Conservation (phyloP, 2,329 filamentous ascomycete species). For the Pestalotiopsis sp. region DNA sequence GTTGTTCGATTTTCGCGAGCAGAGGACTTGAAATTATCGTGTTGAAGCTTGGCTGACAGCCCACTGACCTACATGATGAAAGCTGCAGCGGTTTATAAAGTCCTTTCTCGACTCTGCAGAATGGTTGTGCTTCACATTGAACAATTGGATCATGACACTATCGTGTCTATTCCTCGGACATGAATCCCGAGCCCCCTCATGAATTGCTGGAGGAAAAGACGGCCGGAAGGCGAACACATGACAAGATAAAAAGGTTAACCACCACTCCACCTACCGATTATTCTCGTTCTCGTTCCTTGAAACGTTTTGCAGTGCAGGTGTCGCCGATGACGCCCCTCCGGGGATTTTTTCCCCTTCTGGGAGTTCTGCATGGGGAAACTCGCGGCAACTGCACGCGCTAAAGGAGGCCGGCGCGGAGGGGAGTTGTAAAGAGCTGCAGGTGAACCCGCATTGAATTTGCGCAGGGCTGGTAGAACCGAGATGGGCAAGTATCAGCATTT, state of each 20-base stretch:
- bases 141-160: not conserved
- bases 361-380: not conserved
- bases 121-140: not conserved
- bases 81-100: not conserved
- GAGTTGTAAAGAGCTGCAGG: not conserved
- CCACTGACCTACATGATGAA: not conserved
- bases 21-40: not conserved
- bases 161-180: not conserved
- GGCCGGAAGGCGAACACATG: not conserved
- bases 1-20: not conserved
- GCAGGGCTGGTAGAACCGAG: not conserved
- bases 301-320: not conserved
- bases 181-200: not conserved
- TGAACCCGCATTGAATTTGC: not conserved
- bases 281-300: not conserved
- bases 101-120: not conserved
- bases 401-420: not conserved
- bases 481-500: not conserved
- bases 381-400: slow-evolving; percentile 2
- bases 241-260: not conserved
- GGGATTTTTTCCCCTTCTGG: not conserved
- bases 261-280: not conserved
- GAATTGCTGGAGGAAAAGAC: not conserved
- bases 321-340: not conserved
- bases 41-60: not conserved